Conservation (phyloP, 306 rosid species). For the Luffa acutangula region DNA sequence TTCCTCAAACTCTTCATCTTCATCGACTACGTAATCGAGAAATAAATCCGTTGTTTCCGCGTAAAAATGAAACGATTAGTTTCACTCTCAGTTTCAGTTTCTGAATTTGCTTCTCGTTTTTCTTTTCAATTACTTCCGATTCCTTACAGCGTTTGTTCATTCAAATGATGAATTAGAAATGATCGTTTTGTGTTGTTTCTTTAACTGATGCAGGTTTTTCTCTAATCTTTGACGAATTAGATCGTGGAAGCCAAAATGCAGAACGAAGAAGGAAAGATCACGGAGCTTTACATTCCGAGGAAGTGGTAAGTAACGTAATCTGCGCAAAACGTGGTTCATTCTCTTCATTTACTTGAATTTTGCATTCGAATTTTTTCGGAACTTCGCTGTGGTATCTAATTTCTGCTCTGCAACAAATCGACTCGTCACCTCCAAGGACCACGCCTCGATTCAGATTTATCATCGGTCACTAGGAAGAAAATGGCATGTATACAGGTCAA, state of each 20-base stretch:
- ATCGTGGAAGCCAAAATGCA: conserved; percentile 20
- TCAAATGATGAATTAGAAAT: neutral
- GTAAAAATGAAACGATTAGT: neutral
- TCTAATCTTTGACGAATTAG: neutral
- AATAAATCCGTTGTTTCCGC: neutral
- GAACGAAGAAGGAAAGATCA: conserved; percentile 34
- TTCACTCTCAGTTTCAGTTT: too few species aligned
- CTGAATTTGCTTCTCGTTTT: neutral
- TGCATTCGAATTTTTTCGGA: too few species aligned
- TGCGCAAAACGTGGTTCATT: neutral
- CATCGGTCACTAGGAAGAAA: too few species aligned
- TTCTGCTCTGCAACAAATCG: too few species aligned
- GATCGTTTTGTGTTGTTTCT: neutral
- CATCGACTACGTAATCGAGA: neutral
- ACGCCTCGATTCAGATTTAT: too few species aligned
- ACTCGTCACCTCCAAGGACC: too few species aligned
- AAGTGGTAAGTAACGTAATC: conserved; percentile 16
- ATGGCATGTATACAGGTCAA: too few species aligned
- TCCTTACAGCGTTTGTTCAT: neutral
- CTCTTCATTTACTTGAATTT: too few species aligned
- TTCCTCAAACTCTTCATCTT: neutral
- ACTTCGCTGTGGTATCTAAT: too few species aligned
- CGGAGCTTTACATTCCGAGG: conserved; percentile 37
- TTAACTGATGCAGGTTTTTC: neutral
- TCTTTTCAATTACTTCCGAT: neutral